These are phyloP conservation scores for Talaromyces proteolyticus DNA, from an alignment of 495 filamentous ascomycete genomes.

Conservation along the genomic window DNA sequence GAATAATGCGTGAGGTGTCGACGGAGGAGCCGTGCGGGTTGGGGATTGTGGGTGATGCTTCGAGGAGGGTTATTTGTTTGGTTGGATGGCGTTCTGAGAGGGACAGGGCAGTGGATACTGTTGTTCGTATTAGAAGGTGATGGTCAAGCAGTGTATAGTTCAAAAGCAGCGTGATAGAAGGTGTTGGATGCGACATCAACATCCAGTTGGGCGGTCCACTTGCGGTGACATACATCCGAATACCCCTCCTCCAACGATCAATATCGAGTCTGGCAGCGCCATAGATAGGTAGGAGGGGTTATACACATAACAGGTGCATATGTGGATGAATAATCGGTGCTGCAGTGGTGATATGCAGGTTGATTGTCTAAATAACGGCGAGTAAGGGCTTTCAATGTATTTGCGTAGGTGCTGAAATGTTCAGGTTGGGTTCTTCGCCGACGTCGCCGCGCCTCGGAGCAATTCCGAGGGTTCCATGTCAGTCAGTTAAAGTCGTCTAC, in stretches of 20 bases:
- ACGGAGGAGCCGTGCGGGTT: constrained; percentile 65
- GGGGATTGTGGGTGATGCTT: constrained; percentile 61
- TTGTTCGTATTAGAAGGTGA: constrained; percentile 4
- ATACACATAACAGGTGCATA: too few species aligned
- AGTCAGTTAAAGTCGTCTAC: too few species aligned
- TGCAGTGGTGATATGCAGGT: too few species aligned
- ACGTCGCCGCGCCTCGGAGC: too few species aligned
- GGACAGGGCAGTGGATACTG: constrained; percentile 59
- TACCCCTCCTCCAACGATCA: constrained; percentile 73
- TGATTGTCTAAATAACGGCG: too few species aligned
- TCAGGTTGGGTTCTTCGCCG: too few species aligned
- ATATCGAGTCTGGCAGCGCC: constrained; percentile 46
- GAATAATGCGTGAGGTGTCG: constrained; percentile 72
- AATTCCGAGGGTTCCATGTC: too few species aligned
- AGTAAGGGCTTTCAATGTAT: too few species aligned
- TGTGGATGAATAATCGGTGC: too few species aligned
- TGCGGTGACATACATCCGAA: constrained; percentile 64
- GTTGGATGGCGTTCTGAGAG: constrained; percentile 52
- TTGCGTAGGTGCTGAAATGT: too few species aligned
- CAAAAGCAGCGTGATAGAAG: not conserved
- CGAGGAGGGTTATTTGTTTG: constrained; percentile 60
- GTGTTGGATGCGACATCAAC: constrained; percentile 17
- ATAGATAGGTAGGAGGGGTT: too few species aligned
- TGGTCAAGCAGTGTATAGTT: not conserved
- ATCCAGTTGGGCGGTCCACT: too few species aligned